Percentiles rank a stretch among this genome's conserved stretches.
Evolutionary conservation across 2,329 filamentous ascomycete genomes (phyloP).

Genomic region (Hypoxylon sp.): DNA sequence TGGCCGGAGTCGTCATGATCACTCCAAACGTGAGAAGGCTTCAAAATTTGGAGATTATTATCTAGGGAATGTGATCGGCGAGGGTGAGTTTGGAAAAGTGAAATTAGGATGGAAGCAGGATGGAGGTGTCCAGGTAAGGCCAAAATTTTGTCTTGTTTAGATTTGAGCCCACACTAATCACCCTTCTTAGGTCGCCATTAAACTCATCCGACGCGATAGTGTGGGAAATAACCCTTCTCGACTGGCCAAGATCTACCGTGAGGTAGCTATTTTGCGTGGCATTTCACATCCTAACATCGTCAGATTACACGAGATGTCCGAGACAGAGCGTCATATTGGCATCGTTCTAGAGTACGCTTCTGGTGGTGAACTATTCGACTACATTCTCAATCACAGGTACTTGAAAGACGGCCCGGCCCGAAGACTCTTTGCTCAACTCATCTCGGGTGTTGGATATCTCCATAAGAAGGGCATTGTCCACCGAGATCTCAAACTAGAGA

Average conservation of each 20-base stretch:
- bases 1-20: slow-evolving; percentile 72
- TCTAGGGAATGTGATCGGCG: slow-evolving; percentile 93
- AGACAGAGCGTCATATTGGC: slow-evolving; percentile 96
- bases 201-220: slow-evolving; percentile 90
- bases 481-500: slow-evolving; percentile 96
- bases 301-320: slow-evolving; percentile 96
- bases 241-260: slow-evolving; percentile 96
- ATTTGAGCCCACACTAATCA: slow-evolving; percentile 39
- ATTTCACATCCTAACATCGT: slow-evolving; percentile 98
- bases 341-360: slow-evolving; percentile 99
- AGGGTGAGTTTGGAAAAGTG: slow-evolving; percentile 98
- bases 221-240: slow-evolving; percentile 90
- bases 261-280: slow-evolving; percentile 90
- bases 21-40: slow-evolving; percentile 76
- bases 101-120: slow-evolving; percentile 99
- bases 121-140: slow-evolving; percentile 81
- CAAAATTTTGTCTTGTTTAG: background rate
- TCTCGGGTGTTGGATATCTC: slow-evolving; percentile 96
- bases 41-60: slow-evolving; percentile 97
- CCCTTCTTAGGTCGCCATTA: slow-evolving; percentile 85
- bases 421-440: slow-evolving; percentile 92
- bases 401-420: slow-evolving; percentile 94
- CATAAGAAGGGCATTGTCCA: slow-evolving; percentile 99
- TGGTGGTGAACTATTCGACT: slow-evolving; percentile 97
- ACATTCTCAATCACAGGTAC: slow-evolving; percentile 96